These are phyloP conservation scores for Zalaria obscura DNA, from an alignment of 2,329 filamentous ascomycete genomes.

Conservation along the genomic window DNA sequence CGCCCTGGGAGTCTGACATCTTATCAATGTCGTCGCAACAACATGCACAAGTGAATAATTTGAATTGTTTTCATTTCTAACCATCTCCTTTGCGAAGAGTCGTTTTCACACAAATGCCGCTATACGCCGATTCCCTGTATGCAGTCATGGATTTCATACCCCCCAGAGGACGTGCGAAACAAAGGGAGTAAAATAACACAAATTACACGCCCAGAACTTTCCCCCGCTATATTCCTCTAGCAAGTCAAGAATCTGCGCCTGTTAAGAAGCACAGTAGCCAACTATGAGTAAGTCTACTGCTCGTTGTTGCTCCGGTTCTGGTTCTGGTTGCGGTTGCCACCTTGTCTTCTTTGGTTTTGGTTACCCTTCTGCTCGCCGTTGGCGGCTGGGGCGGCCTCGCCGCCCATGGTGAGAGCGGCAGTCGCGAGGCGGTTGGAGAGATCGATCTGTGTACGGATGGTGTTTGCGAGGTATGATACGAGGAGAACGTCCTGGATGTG, in stretches of 20 bases:
- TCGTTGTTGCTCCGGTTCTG: conserved; percentile 2
- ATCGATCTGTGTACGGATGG: conserved; percentile 96
- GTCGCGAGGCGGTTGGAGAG: conserved; percentile 86
- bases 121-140: conserved; percentile 1
- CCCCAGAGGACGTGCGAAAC: not conserved
- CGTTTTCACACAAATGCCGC: conserved; percentile 5
- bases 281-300: not conserved
- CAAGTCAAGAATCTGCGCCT: no score
- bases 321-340: conserved; percentile 6
- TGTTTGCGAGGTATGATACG: conserved; percentile 96
- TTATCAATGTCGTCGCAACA: no score
- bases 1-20: no score
- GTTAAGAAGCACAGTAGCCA: no score
- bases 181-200: conserved; percentile 2
- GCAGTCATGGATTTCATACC: not conserved
- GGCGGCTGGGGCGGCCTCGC: conserved; percentile 11
- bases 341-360: conserved; percentile 7
- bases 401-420: conserved; percentile 34
- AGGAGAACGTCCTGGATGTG: conserved; percentile 98
- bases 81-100: conserved; percentile 5
- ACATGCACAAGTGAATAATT: no score
- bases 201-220: no score
- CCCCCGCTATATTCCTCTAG: no score
- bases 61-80: conserved; percentile 1
- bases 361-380: conserved; percentile 6